Base-by-base conservation (phyloP, 106 monocot species). In the Allium cepa region DNA sequence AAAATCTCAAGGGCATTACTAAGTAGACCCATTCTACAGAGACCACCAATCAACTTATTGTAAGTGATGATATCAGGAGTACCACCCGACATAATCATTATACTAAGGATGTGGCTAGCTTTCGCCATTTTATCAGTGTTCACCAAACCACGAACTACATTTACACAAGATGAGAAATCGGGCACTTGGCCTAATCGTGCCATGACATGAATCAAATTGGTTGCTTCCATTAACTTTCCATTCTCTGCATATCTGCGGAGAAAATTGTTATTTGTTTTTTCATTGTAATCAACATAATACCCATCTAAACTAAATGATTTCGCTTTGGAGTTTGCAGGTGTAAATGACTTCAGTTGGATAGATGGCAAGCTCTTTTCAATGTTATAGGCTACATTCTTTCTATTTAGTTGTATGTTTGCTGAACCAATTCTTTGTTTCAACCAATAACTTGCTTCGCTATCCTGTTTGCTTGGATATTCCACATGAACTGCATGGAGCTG, bases 81-180 rank as follows among this genome's bases (percentile, higher is more conserved):
- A 10, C 85, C 88, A 22, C 93, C 93, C 9, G 85, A 86, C 72
- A 93, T 69, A 56, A 88, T 71, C 81, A 86, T 72, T 50, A 86
- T 58, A 12, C 76, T 22, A 59, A 86, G 75, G 52, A 84, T 67
- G 15, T 71, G 67, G 16, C 22, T 64, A 10, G 88, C 93, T 59
- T 86, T 83, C 26, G 84, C 81, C 26, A 82, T 15, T 61, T 77
- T 78, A 59, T 82, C 66, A 10, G 47, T 61, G 61, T 83, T 88
- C 45, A 82, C 83, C 0, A 93, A 70, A 7, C 88, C 88, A 10
- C 93, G 71, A 3, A 88, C 77, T 3, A 93, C 47, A 26, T 84
- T 85, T 11, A 72, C 59, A 17, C 86, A 88, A 16, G 77, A 83
- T 7, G 68, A 52, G 62, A 75, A 78, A 61, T 93, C 81, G 9